Conservation (phyloP, 208 protist genomes). For the Crithidia expoeki region DNA sequence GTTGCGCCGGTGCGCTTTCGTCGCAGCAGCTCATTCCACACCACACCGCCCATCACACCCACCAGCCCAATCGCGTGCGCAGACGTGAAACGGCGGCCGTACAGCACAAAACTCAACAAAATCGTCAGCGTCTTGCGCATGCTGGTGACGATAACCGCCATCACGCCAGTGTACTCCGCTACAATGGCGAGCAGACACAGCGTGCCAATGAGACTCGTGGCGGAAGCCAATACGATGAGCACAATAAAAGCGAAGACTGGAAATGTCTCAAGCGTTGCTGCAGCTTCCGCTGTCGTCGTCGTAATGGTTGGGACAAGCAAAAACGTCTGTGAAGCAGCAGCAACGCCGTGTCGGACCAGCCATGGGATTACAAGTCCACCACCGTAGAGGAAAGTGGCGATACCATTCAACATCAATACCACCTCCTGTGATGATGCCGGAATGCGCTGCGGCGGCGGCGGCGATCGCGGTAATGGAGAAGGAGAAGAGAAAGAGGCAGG, state of each 20-base stretch:
- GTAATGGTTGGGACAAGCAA: too few species aligned
- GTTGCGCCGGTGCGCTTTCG: conserved; percentile 5
- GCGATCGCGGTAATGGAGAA: background rate
- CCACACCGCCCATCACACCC: conserved; percentile 42
- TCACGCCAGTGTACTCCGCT: conserved; percentile 50
- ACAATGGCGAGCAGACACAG: conserved; percentile 54
- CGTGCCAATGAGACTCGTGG: conserved; percentile 43
- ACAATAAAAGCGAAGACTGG: conserved; percentile 19
- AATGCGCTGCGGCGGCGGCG: background rate
- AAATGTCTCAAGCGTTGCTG: background rate
- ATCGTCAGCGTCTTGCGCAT: conserved; percentile 66
- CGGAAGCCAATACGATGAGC: conserved; percentile 29
- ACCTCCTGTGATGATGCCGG: conserved; percentile 28
- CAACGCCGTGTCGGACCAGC: background rate
- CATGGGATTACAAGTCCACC: conserved; percentile 25
- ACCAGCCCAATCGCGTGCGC: conserved; percentile 39
- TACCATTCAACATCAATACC: conserved; percentile 35
- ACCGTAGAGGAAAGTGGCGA: conserved; percentile 30
- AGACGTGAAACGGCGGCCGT: conserved; percentile 41
- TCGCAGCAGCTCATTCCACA: conserved; percentile 45
- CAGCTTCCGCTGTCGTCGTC: background rate
- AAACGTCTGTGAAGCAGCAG: too few species aligned
- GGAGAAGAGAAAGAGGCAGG: background rate
- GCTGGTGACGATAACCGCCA: conserved; percentile 62
- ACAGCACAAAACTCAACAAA: conserved; percentile 56